These are phyloP conservation scores for Hemileccinum impolitum DNA, from an alignment of 768 basidiomycete species.

Conservation along the genomic window DNA sequence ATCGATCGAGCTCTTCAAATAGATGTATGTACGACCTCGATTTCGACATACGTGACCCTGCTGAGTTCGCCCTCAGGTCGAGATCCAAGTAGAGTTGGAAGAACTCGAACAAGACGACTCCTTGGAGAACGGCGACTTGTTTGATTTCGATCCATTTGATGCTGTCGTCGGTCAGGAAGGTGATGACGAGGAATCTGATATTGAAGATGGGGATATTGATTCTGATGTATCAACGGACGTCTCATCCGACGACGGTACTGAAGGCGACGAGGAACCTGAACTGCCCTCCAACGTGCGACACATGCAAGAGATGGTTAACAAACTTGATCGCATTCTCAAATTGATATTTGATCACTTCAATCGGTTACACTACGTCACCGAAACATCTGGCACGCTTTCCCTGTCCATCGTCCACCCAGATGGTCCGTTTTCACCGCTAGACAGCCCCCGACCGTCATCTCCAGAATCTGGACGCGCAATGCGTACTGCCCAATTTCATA, in stretches of 20 bases:
- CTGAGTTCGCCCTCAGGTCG: constrained; percentile 55
- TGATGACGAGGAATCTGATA: constrained; percentile 54
- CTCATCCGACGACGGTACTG: constrained; percentile 65
- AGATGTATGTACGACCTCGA: constrained; percentile 58
- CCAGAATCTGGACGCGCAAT: constrained; percentile 36
- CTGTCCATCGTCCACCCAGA: constrained; percentile 2
- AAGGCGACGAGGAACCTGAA: constrained; percentile 34
- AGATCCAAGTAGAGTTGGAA: constrained; percentile 94
- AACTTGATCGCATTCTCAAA: constrained; percentile 84
- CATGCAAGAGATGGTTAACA: constrained; percentile 84
- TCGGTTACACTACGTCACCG: constrained; percentile 36
- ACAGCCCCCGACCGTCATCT: constrained; percentile 23
- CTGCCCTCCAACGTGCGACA: constrained; percentile 55
- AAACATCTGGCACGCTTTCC: constrained; percentile 15
- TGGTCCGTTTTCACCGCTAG: constrained; percentile 16
- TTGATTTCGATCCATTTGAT: constrained; percentile 85
- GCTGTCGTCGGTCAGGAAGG: constrained; percentile 75
- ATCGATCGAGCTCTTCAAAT: constrained; percentile 95
- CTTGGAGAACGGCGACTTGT: constrained; percentile 53
- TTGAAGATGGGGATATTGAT: constrained; percentile 49
- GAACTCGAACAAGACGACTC: constrained; percentile 73
- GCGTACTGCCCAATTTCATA: constrained; percentile 69
- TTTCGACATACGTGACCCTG: neutral
- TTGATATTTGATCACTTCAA: constrained; percentile 86
- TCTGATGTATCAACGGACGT: constrained; percentile 63